phyloP scores from a whole-genome alignment of 352 stramenopile species.

The Phytophthora lateralis region DNA sequence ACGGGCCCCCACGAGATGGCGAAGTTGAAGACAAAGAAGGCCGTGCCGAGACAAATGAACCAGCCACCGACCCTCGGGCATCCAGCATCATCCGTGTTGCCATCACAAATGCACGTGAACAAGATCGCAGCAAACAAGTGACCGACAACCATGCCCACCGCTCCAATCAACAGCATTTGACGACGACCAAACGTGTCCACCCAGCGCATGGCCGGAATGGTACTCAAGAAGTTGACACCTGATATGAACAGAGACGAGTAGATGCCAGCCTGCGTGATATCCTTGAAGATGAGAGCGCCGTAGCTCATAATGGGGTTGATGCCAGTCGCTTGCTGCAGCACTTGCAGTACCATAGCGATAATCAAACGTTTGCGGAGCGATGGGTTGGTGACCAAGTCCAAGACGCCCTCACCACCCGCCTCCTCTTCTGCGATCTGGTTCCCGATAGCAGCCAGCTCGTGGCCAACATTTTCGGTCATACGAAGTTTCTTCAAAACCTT shows the following conservation, averaged over 20 bases:
- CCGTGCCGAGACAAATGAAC: constrained; percentile 37
- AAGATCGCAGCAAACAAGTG: constrained; percentile 42
- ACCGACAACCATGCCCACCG: constrained; percentile 40
- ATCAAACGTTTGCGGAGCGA: constrained; percentile 32
- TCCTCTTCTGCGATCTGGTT: constrained; percentile 42
- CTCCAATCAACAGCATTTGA: constrained; percentile 37
- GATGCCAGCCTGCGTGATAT: constrained; percentile 34
- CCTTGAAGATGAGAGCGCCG: constrained; percentile 49
- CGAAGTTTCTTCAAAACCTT: constrained; percentile 39
- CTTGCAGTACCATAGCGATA: constrained; percentile 37
- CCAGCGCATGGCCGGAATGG: constrained; percentile 46
- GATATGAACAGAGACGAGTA: constrained; percentile 40
- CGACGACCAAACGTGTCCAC: constrained; percentile 41
- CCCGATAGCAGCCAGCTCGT: constrained; percentile 43
- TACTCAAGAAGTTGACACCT: constrained; percentile 37
- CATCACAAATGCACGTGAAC: constrained; percentile 35
- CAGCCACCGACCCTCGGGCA: constrained; percentile 41
- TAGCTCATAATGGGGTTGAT: constrained; percentile 47
- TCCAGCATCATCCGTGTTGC: constrained; percentile 30
- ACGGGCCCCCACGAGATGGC: too few relatives aligned
- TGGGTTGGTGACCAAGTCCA: constrained; percentile 33
- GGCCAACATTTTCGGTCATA: constrained; percentile 35
- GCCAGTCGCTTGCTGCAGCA: constrained; percentile 42
- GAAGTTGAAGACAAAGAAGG: too few relatives aligned
- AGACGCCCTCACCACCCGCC: constrained; percentile 14